phyloP scores from a whole-genome alignment of 2,329 filamentous ascomycete genomes.

The Dichotomopilus funicola region DNA sequence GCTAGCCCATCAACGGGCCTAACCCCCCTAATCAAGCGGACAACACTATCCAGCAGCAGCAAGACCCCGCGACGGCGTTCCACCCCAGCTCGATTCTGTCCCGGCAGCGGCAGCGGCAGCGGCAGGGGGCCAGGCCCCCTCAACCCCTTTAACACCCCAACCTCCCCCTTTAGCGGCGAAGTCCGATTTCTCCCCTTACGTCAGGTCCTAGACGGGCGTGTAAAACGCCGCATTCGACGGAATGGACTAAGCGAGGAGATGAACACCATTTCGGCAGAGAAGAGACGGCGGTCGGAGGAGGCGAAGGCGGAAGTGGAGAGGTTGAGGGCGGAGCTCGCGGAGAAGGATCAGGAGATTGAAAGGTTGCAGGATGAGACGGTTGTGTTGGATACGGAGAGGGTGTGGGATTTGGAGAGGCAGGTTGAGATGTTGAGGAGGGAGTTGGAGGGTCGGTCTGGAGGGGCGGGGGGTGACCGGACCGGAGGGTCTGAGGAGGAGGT shows the following conservation, averaged over 20 bases:
- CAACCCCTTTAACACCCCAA: neutral
- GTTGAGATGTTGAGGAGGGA: constrained; percentile 29
- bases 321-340: constrained; percentile 43
- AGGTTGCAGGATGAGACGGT: constrained; percentile 45
- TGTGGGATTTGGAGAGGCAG: constrained; percentile 33
- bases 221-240: constrained; percentile 50
- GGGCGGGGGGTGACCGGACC: too few relatives aligned
- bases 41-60: constrained; percentile 25
- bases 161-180: constrained; percentile 29
- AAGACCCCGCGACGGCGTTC: constrained; percentile 39
- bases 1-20: constrained; percentile 41
- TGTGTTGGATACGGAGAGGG: constrained; percentile 39
- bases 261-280: constrained; percentile 44
- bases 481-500: too few relatives aligned
- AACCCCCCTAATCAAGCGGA: constrained; percentile 51
- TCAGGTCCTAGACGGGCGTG: constrained; percentile 50
- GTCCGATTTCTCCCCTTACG: constrained; percentile 44
- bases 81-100: constrained; percentile 29
- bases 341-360: constrained; percentile 47
- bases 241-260: constrained; percentile 54
- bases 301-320: constrained; percentile 42
- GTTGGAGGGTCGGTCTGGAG: constrained; percentile 19
- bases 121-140: neutral
- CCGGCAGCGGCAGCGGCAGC: constrained; percentile 16
- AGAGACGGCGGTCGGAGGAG: constrained; percentile 34